A percentile compares a stretch with the other conserved stretches of the same genome.
These are phyloP conservation scores for Pythium folliculosum DNA, from an alignment of 352 stramenopile species.

Conservation along the genomic window DNA sequence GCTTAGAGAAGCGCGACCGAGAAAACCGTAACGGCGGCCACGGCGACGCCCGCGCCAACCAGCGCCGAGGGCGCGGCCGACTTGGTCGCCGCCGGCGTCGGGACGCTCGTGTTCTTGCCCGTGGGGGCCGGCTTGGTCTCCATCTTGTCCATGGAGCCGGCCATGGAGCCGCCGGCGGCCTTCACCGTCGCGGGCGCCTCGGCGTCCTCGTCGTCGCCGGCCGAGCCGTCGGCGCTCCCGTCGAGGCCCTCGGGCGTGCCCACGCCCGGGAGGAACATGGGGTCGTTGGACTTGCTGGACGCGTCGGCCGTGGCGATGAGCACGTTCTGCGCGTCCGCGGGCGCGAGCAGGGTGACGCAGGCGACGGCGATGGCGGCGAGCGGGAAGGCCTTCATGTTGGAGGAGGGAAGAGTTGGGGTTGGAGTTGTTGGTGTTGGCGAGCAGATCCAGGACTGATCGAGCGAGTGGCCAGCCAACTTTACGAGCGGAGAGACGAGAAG, in stretches of 20 bases:
- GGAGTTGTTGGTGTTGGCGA: neutral
- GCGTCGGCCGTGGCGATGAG: constrained; percentile 4
- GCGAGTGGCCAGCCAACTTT: too few relatives aligned
- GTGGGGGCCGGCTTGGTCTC: constrained; percentile 1
- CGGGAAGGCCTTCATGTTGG: constrained; percentile 22
- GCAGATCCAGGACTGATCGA: constrained; percentile 16
- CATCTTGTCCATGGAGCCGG: constrained; percentile 7
- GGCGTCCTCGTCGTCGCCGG: constrained; percentile 5
- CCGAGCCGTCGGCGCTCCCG: constrained; percentile 12
- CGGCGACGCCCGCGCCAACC: constrained; percentile 1
- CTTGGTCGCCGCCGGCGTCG: constrained; percentile 11
- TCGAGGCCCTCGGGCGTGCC: constrained; percentile 15
- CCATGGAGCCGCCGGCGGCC: neutral
- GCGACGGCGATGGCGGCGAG: constrained; percentile 2
- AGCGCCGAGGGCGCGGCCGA: constrained; percentile 7
- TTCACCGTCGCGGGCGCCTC: constrained; percentile 2
- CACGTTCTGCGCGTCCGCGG: constrained; percentile 11
- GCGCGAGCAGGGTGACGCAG: constrained; percentile 6
- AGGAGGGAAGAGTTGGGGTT: neutral
- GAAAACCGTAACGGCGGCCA: constrained; percentile 1
- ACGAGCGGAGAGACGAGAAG: neutral
- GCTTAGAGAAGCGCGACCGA: constrained; percentile 11
- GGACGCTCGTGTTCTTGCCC: constrained; percentile 2
- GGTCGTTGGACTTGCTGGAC: neutral
- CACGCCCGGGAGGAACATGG: constrained; percentile 28